Percentiles rank a stretch among this genome's conserved stretches.
Evolutionary conservation across 441 rosid species (phyloP).

Genomic region (Syzygium syzygioides): DNA sequence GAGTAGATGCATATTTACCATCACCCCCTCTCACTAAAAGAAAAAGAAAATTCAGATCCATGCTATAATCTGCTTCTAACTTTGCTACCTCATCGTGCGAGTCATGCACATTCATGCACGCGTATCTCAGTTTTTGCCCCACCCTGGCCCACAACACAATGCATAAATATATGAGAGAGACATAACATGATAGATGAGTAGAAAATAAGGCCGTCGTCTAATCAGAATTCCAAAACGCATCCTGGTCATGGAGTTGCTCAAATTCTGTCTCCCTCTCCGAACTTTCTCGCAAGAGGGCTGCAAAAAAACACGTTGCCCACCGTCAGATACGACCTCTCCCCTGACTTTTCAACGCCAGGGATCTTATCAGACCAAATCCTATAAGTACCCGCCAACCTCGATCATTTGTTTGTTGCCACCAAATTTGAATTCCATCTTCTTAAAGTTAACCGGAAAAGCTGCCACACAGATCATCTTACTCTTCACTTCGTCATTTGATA

Average conservation of each 20-base stretch:
- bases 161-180: neutral
- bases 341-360: neutral
- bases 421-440: too few relatives aligned
- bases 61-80: neutral
- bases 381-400: neutral
- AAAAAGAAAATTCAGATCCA: neutral
- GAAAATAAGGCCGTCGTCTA: neutral
- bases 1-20: neutral
- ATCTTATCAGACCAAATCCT: neutral
- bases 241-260: neutral
- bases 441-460: neutral
- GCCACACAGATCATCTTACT: neutral
- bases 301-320: neutral
- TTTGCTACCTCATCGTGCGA: neutral
- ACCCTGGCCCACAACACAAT: neutral
- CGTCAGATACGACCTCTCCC: neutral
- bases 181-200: neutral
- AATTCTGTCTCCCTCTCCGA: neutral
- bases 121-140: neutral
- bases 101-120: neutral
- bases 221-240: neutral
- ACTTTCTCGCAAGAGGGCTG: neutral
- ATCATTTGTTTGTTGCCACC: too few relatives aligned
- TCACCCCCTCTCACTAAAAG: neutral
- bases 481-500: neutral